Percentiles rank a stretch among this genome's conserved stretches.
Conservation (phyloP, 176 grass and related monocot genomes). For the Panicum miliaceum region DNA sequence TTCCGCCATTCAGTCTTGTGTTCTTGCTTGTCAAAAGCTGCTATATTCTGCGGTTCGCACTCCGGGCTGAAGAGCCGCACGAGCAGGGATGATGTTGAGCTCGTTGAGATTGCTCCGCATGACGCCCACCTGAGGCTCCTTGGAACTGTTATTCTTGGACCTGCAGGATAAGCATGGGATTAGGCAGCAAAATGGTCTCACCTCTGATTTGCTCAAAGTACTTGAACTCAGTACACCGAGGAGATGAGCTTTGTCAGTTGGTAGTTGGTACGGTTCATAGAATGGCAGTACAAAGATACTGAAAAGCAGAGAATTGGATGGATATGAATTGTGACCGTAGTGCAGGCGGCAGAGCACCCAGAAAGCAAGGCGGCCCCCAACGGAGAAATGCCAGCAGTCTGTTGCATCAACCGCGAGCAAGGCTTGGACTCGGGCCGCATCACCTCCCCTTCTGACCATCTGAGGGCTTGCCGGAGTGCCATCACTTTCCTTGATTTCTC, state of each 20-base stretch:
- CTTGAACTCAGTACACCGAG: not conserved
- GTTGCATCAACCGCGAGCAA: constrained; percentile 73
- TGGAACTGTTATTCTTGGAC: constrained; percentile 73
- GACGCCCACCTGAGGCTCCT: constrained; percentile 86
- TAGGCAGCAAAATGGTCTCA: not conserved
- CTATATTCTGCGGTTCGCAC: constrained; percentile 88
- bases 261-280: not conserved
- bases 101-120: constrained; percentile 68
- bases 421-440: constrained; percentile 90
- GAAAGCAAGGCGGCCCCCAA: constrained; percentile 71
- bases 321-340: constrained; percentile 51
- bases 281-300: not conserved
- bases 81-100: constrained; percentile 55
- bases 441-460: constrained; percentile 91
- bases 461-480: constrained; percentile 57
- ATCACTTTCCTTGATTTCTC: constrained; percentile 38
- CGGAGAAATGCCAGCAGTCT: constrained; percentile 85
- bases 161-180: constrained; percentile 38
- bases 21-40: constrained; percentile 65
- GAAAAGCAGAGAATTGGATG: not conserved
- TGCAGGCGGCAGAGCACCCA: constrained; percentile 89
- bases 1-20: constrained; percentile 5
- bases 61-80: constrained; percentile 85
- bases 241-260: not conserved
- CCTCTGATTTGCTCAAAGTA: not conserved